A percentile compares a stretch with the other conserved stretches of the same genome.
Conservation (phyloP, 1,284 basidiomycete genomes). For the Taiwanofungus camphoratus region DNA sequence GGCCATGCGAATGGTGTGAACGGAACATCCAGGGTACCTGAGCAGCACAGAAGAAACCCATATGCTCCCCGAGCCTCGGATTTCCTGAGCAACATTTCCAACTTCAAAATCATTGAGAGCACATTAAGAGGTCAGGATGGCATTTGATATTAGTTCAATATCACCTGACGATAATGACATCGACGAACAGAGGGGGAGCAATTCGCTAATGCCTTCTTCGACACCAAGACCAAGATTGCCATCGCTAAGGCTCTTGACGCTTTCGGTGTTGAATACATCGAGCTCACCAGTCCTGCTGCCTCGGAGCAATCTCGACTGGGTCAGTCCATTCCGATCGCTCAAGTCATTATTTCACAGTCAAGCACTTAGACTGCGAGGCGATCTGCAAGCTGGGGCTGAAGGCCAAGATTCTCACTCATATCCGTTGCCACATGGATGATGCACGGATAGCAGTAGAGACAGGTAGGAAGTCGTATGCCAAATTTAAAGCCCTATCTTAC, state of each 20-base stretch:
- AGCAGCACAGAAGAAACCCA: conserved; percentile 58
- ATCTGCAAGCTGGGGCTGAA: conserved; percentile 99
- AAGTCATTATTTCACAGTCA: neutral
- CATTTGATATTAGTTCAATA: conserved; percentile 18
- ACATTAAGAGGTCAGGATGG: conserved; percentile 75
- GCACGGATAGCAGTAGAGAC: conserved; percentile 98
- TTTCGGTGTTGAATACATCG: conserved; percentile 99
- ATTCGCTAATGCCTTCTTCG: conserved; percentile 99
- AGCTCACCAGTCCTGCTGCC: conserved; percentile 96
- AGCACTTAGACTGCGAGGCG: conserved; percentile 81
- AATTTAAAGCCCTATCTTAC: neutral
- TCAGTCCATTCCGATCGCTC: conserved; percentile 7
- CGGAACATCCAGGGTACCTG: conserved; percentile 24
- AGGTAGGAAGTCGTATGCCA: conserved; percentile 50
- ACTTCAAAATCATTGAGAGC: conserved; percentile 97
- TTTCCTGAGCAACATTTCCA: conserved; percentile 87
- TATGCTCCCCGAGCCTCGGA: conserved; percentile 88
- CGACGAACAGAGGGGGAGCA: conserved; percentile 85
- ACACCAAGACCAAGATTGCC: conserved; percentile 99
- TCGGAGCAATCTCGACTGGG: conserved; percentile 87
- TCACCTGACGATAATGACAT: neutral
- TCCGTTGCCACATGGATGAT: conserved; percentile 99
- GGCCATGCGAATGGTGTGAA: conserved; percentile 30
- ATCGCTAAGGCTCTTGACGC: conserved; percentile 97
- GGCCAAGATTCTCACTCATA: conserved; percentile 97